Conservation (phyloP, 441 rosid species). For the Adansonia rubrostipa region DNA sequence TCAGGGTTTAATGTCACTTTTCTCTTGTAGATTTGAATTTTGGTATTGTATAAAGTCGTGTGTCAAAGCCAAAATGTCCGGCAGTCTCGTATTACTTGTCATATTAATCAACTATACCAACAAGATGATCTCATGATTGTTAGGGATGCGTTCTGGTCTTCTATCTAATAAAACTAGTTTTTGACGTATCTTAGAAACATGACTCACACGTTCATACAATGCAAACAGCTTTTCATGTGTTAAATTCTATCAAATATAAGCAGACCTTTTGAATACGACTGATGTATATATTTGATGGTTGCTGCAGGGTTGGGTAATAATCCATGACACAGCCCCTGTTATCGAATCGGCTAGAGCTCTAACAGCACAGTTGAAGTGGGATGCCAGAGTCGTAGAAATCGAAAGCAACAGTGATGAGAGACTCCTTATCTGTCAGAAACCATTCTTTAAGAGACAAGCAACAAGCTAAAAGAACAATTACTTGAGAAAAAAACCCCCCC, state of each 20-base stretch:
- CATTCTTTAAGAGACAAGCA: constrained; percentile 72
- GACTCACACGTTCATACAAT: background rate
- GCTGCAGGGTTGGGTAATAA: constrained; percentile 95
- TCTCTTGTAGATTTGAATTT: constrained; percentile 5
- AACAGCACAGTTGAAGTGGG: constrained; percentile 84
- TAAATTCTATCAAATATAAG: background rate
- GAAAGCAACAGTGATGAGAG: constrained; percentile 88
- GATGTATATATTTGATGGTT: background rate
- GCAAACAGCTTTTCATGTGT: constrained; percentile 3
- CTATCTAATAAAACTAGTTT: background rate
- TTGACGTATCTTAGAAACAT: background rate
- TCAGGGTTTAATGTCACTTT: background rate
- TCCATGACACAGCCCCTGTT: constrained; percentile 79
- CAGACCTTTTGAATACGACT: background rate
- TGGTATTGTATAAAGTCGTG: background rate
- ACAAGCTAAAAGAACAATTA: constrained; percentile 46
- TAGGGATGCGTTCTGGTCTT: background rate
- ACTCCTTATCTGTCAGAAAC: constrained; percentile 96
- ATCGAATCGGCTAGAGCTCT: constrained; percentile 81
- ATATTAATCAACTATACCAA: background rate
- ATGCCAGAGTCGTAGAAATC: constrained; percentile 81
- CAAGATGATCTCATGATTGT: background rate
- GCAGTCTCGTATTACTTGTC: background rate
- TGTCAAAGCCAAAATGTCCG: background rate
- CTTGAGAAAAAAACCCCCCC: constrained; percentile 6